Base-by-base conservation (phyloP, 2,329 filamentous ascomycete species). In the Microcyclosporella mali region DNA sequence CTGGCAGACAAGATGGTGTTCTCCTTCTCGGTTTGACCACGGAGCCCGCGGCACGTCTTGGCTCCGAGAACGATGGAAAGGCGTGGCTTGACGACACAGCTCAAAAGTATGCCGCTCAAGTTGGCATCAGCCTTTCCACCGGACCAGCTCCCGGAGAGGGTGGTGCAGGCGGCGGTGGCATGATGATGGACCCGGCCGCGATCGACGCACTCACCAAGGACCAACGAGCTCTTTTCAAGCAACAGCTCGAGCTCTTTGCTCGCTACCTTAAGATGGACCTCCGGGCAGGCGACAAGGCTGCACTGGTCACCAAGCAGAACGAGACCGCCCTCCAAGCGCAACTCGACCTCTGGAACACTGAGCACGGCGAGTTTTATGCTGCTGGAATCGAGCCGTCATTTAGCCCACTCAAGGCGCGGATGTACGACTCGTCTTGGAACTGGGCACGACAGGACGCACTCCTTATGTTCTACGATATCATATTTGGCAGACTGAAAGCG, bases 111-210 rank as follows among this genome's bases (percentile, higher is more conserved):
- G 90, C 92, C 38, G 69, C 80, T 19, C 81, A 79, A 49, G 83
- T 85, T 34, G 92, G 92, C 47, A 82, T 98, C 66, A 94, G 74
- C 65, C 71, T 98, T 46, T 84, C 88, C 4, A 81, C 85, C 6
- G 81, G 84, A 19, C 62, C 72, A 15, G 77, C 86, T 18, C 79
- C 84, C 39, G 84, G 82, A 47, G 88, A 87, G 51, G 78, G 78
- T 48, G 84, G 81, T 41, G 83, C 75, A 42, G 84, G 77, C 48
- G 79, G 74, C 44, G 85, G 79, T 53, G 90, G 89, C 63, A 97
- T 98, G 92, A 95, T 98, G 87, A 97, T 98, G 89, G 92, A 98
- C 60, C 92, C 92, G 7, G 92, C 90, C 30, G 92, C 92, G 40
- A 84, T 98, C 52, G 92, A 98, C 65, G 92, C 92, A 11, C 76